Percentiles rank a stretch among this genome's conserved stretches.
phyloP scores from a whole-genome alignment of 306 rosid genomes.

The Echinosophora koreensis region DNA sequence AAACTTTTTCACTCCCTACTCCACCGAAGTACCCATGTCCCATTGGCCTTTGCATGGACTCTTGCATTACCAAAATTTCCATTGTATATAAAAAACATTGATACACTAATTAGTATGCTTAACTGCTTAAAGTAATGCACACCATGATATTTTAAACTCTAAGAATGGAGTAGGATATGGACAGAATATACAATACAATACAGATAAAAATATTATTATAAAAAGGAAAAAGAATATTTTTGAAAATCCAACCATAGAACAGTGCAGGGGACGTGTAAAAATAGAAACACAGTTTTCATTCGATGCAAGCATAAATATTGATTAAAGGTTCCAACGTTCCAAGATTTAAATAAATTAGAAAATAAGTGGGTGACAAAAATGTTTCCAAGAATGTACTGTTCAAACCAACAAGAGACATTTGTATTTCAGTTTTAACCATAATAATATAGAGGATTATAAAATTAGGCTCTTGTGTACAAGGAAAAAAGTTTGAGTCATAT shows the following conservation, averaged over 20 bases:
- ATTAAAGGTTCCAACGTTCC: not conserved
- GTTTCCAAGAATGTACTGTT: not conserved
- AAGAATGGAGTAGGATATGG: not conserved
- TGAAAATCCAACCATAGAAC: not conserved
- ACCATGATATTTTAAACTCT: slow-evolving; percentile 1
- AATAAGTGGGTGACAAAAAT: not conserved
- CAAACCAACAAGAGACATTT: not conserved
- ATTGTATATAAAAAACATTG: not conserved
- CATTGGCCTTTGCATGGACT: not conserved
- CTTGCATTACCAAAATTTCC: not conserved
- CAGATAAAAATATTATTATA: too few relatives aligned
- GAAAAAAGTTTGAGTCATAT: not conserved
- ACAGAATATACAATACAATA: not conserved
- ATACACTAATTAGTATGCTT: not conserved
- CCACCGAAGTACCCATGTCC: not conserved
- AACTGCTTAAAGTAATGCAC: not conserved
- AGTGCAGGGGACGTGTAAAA: not conserved
- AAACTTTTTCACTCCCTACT: not conserved
- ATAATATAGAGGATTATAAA: not conserved
- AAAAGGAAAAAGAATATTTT: not conserved
- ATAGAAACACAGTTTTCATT: not conserved
- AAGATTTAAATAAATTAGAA: not conserved
- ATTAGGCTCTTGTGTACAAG: not conserved
- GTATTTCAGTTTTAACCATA: not conserved
- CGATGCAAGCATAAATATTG: not conserved